These are phyloP conservation scores for Euptelea pleiosperma DNA, from an alignment of 164 flowering plant genomes.

Conservation along the genomic window DNA sequence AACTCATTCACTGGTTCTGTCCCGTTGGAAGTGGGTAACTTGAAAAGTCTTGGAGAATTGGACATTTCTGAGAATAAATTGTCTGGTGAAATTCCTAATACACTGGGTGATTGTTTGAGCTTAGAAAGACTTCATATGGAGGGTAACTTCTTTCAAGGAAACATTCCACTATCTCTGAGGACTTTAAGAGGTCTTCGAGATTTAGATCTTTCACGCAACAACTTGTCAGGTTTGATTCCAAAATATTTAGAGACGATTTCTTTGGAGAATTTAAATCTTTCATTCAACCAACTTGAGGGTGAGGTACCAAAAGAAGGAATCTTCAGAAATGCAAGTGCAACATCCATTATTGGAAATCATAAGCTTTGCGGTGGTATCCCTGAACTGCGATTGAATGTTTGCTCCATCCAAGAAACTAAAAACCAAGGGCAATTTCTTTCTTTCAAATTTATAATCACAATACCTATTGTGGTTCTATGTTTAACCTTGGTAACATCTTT, in stretches of 20 bases:
- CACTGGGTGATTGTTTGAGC: conserved; percentile 1
- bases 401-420: neutral
- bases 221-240: conserved; percentile 1
- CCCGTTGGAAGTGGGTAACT: neutral
- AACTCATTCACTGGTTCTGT: conserved; percentile 1
- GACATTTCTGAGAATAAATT: neutral
- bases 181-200: neutral
- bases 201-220: conserved; percentile 4
- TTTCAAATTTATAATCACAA: neutral
- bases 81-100: conserved; percentile 8
- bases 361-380: conserved; percentile 12
- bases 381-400: neutral
- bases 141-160: conserved; percentile 7
- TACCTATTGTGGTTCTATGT: neutral
- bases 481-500: neutral
- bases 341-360: neutral
- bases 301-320: neutral
- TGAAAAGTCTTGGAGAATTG: neutral
- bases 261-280: neutral
- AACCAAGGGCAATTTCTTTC: neutral
- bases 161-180: neutral
- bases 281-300: conserved; percentile 4
- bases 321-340: neutral
- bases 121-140: neutral
- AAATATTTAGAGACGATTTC: neutral